Percentiles rank a stretch among this genome's conserved stretches.
Conservation (phyloP, 768 basidiomycete genomes). For the Psilocybe tampanensis region DNA sequence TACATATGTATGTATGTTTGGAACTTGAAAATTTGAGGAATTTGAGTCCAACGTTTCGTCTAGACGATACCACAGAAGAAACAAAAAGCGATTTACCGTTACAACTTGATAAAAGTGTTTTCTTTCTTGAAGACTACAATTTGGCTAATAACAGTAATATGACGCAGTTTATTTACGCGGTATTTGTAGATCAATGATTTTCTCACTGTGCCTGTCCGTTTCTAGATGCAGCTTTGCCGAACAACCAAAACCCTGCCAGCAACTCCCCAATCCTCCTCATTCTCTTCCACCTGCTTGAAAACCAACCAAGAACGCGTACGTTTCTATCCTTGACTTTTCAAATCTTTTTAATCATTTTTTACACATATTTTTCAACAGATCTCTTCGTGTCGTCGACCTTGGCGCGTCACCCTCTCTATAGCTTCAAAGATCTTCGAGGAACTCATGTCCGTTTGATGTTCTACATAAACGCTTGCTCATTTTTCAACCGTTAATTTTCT, state of each 20-base stretch:
- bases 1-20: too few relatives aligned
- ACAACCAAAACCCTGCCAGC: background rate
- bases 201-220: constrained; percentile 1
- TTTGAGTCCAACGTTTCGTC: too few relatives aligned
- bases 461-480: background rate
- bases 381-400: background rate
- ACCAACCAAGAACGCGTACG: background rate
- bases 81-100: too few relatives aligned
- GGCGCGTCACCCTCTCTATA: background rate
- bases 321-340: background rate
- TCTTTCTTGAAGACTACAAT: too few relatives aligned
- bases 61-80: too few relatives aligned
- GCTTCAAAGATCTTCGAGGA: background rate
- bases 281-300: background rate
- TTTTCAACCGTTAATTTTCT: background rate
- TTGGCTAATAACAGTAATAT: too few relatives aligned
- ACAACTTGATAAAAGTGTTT: too few relatives aligned
- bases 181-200: background rate
- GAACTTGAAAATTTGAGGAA: too few relatives aligned
- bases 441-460: background rate
- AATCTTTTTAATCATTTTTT: background rate
- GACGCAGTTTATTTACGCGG: constrained; percentile 4
- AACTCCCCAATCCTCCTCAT: background rate
- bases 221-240: background rate
- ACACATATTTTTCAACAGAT: background rate